Evolutionary conservation across 2,329 filamentous ascomycete genomes (phyloP), one percentile per base, ranked within the genome.

Genomic region (Pseudogymnoascus sp.): DNA sequence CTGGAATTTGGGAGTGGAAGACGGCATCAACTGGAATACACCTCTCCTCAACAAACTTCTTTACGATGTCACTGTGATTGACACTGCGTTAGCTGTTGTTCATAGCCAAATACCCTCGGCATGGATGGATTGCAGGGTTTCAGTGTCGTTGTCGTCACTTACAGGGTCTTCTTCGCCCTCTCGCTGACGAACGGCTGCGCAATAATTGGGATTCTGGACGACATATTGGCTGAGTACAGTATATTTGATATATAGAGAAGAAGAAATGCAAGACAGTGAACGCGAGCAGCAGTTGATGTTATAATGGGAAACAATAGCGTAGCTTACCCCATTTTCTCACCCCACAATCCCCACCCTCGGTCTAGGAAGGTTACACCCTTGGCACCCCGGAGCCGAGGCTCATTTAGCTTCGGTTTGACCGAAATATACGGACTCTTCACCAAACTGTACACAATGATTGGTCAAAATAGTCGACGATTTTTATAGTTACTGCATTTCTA

Each of bases 1-100:
- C 77, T 69, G 91, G 92, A 61, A 95, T 81, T 77, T 95, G 90
- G 68, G 91, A 90, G 63, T 85, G 79, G 74, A 89, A 88, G 66
- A 97, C 83, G 63, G 88, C 80, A 72, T 97, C 93, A 74, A 91
- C 90, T 64, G 89, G 89, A 68, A 92, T 88, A 75, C 90, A 99
- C 81, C 96, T 92, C 77, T 96, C 92, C 74, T 97, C 90, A 69
- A 99, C 94, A 71, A 99, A 99, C 76, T 92, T 91, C 80, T 93
- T 91, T 68, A 99, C 90, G 67, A 91, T 74, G 72, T 97, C 92
- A 68, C 58, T 59, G 58, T 31, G 13, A 9, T 59, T 17, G 12
- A 21, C 29, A 17, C 13, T 33, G 48, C 48, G 48, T 55, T 33
- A 55, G 48, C 48, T 55, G 48, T 55, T 33, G 48, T 55, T 55